phyloP scores from a whole-genome alignment of 148 eudicot species.

The Chenopodium berlandieri region DNA sequence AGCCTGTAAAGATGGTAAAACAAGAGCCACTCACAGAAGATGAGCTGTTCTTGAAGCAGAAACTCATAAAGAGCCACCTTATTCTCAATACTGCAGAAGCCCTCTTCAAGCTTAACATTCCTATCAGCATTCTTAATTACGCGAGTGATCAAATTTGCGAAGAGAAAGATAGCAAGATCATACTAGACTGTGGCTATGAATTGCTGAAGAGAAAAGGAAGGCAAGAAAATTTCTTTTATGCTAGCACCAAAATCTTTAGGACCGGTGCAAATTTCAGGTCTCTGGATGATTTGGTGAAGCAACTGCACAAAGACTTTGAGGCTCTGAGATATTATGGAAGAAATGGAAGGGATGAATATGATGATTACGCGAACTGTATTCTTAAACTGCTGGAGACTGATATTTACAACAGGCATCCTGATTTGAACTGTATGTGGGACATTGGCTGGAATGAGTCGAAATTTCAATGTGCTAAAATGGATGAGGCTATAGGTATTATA shows the following conservation, averaged over 20 bases:
- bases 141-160: conserved; percentile 42
- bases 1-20: conserved; percentile 15
- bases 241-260: conserved; percentile 29
- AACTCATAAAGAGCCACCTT: conserved; percentile 55
- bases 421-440: conserved; percentile 81
- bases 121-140: conserved; percentile 47
- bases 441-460: conserved; percentile 56
- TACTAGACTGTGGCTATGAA: conserved; percentile 60
- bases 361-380: conserved; percentile 48
- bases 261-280: conserved; percentile 30
- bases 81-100: conserved; percentile 84
- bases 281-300: conserved; percentile 70
- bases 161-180: conserved; percentile 42
- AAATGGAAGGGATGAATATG: conserved; percentile 29
- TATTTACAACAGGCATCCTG: conserved; percentile 39
- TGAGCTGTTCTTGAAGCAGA: conserved; percentile 66
- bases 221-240: conserved; percentile 47
- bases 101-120: conserved; percentile 76
- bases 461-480: conserved; percentile 45
- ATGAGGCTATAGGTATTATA: conserved; percentile 56
- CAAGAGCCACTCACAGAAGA: conserved; percentile 56
- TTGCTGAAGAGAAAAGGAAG: conserved; percentile 72
- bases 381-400: conserved; percentile 64
- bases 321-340: conserved; percentile 42
- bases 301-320: conserved; percentile 53